These are phyloP conservation scores for Quercus tomentella DNA, from an alignment of 331 rosid species.

Conservation along the genomic window DNA sequence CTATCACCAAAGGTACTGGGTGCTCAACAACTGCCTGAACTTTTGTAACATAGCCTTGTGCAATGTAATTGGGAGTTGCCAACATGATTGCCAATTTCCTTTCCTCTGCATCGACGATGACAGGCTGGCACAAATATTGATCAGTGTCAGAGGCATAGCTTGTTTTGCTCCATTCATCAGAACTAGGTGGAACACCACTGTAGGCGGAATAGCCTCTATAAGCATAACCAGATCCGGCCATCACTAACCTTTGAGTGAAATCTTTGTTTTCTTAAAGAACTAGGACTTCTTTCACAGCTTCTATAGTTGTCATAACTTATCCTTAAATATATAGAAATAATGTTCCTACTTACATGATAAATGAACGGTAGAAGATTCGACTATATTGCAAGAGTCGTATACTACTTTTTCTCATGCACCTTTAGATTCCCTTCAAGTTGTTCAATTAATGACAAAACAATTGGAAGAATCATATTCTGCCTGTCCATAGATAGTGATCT, in stretches of 20 bases:
- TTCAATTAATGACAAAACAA: background rate
- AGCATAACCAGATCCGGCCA: conserved; percentile 10
- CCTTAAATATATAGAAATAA: conserved; percentile 15
- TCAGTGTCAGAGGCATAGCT: conserved; percentile 2
- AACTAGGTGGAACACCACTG: background rate
- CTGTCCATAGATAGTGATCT: conserved; percentile 10
- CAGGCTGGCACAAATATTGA: background rate
- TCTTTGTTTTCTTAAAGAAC: background rate
- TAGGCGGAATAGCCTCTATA: conserved; percentile 20
- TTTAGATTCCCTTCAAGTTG: background rate
- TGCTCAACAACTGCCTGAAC: no score
- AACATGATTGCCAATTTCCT: background rate
- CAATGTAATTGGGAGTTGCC: background rate
- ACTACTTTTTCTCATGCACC: background rate
- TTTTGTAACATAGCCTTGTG: background rate
- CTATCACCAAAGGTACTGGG: conserved; percentile 4
- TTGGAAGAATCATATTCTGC: conserved; percentile 29
- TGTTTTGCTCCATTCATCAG: conserved; percentile 19
- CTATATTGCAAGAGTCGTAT: background rate
- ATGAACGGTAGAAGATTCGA: background rate
- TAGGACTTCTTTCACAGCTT: background rate
- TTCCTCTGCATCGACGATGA: conserved; percentile 7
- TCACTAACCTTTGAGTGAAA: background rate
- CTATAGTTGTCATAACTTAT: background rate
- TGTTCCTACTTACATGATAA: background rate